Evolutionary conservation across 768 basidiomycete genomes (phyloP), one percentile per base, ranked within the genome.

Genomic region (Fibroporia radiculosa): DNA sequence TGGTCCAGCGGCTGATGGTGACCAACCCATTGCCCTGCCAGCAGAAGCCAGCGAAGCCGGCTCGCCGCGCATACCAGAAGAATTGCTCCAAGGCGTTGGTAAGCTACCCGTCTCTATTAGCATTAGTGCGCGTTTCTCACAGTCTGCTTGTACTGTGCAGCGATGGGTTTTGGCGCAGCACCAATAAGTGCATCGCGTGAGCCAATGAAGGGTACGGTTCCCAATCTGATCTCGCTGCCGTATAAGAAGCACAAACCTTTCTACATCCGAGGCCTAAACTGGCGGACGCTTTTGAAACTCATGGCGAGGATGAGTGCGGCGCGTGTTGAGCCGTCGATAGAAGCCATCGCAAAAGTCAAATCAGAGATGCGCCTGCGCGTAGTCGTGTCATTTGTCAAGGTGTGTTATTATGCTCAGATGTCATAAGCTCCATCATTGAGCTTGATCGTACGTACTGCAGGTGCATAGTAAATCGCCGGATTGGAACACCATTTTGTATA

Each of bases 341-440:
- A 84, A 53, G 80, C 83, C 1, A 62, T 84, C 51, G 75, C 78
- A 1, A 62, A 72, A 0, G 66, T 72, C 24, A 81, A 80, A 54
- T 66, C 65, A 1, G 74, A 75, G 4, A 67, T 81, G 40, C 73
- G 72, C 48, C 64, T 91, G 35, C 80, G 88, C 32, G 80, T 80
- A 0, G 83, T 90, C 0, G 64, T 91, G 44, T 87, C 90, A 55
- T 87, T 90, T 54, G 71, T 87, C 40, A 84, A 80, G 70, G 87
- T 85, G 53, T 42, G 73, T 54, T 35, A 8, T 35, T 18, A 7
- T 7, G 7, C n/a, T 29, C 16, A 22, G 18, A 8, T 40, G 14
- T 43, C 24, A 27, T 7, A 41, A 34, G 12, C 37, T 25, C 36
- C 24, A 16, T 26, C 18, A 41, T 29, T 27, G 22, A 14, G 10